Base-by-base conservation (phyloP, 139 green algal species). In the Volvox reticuliferus region DNA sequence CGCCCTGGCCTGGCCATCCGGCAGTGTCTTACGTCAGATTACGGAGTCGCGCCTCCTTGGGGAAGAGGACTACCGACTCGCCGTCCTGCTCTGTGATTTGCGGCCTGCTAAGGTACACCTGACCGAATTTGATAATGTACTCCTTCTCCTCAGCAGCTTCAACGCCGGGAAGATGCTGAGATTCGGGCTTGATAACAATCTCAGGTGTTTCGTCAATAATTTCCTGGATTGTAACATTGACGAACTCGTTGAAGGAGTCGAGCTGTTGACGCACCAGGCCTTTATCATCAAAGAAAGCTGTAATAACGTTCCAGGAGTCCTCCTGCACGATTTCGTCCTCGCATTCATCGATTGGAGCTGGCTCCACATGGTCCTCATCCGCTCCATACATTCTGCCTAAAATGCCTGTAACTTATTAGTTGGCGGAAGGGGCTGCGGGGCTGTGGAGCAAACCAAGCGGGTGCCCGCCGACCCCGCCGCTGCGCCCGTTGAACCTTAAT, bases 221-320 rank as follows among this genome's bases (percentile, higher is more conserved):
- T n/a, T 94, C 94, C 86, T 94, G 92, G 91, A 99, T 98, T 61
- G 96, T 98, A 93, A 99, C 98, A 85, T 96, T 91, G 67, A 99
- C 96, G 92, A 99, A 99, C 92, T 99, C 97, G 79, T 99, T 99
- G 95, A 99, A 99, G 0, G 97, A 99, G 93, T 99, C 98, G 71
- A 99, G 95, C 95, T 99, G 98, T 96, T 99, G 98, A 22, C 97
- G 95, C 37, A 99, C 98, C 1, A 99, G 94, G 33, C 98, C 97
- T 91, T 99, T 99, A 79, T 98, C 96, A 80, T 98, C 96, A 83
- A 99, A 99, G 77, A 99, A 99, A 0, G 93, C 91, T 13, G 90
- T 91, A 69, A 96, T 95, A 28, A 96, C 94, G 50, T 92, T 93
- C 94, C 94, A 96, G 12, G 93, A 91, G 77, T 96, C 93, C 89